Conservation (phyloP, 139 green algal genomes). For the Volvox africanus region DNA sequence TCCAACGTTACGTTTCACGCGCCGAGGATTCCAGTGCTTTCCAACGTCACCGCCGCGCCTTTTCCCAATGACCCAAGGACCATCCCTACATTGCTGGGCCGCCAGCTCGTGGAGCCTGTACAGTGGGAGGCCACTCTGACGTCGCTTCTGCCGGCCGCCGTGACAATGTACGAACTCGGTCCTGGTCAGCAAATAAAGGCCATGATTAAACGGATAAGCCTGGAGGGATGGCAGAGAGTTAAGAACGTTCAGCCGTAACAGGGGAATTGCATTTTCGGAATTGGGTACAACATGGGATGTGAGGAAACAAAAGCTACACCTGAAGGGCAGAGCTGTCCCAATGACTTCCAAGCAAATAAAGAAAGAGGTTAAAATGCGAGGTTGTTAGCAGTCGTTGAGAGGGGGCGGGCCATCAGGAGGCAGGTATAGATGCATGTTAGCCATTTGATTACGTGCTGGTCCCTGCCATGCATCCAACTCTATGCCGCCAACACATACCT, state of each 20-base stretch:
- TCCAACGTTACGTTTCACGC: conserved; percentile 71
- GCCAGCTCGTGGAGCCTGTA: conserved; percentile 94
- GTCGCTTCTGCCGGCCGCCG: conserved; percentile 56
- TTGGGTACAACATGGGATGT: no score
- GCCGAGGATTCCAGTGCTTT: conserved; percentile 86
- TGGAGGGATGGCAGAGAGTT: conserved; percentile 28
- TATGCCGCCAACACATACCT: no score
- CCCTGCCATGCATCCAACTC: no score
- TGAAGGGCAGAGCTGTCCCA: no score
- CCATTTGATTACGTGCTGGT: no score
- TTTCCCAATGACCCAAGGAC: conserved; percentile 62
- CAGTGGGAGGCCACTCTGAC: conserved; percentile 69
- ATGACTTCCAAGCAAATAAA: no score
- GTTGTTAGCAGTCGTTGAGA: no score
- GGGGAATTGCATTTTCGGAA: no score
- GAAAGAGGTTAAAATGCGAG: no score
- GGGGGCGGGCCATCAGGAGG: no score
- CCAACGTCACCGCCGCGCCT: conserved; percentile 89
- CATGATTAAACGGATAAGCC: conserved; percentile 86
- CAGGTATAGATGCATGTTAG: no score
- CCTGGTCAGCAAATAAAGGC: conserved; percentile 95
- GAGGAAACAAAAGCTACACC: no score
- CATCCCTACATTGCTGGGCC: conserved; percentile 70
- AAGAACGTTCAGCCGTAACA: conserved; percentile 18
- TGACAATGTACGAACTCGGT: conserved; percentile 88